Percentiles rank a stretch among this genome's conserved stretches.
These are phyloP conservation scores for Papiliotrema flavescens DNA, from an alignment of 1,284 basidiomycete species.

Conservation along the genomic window DNA sequence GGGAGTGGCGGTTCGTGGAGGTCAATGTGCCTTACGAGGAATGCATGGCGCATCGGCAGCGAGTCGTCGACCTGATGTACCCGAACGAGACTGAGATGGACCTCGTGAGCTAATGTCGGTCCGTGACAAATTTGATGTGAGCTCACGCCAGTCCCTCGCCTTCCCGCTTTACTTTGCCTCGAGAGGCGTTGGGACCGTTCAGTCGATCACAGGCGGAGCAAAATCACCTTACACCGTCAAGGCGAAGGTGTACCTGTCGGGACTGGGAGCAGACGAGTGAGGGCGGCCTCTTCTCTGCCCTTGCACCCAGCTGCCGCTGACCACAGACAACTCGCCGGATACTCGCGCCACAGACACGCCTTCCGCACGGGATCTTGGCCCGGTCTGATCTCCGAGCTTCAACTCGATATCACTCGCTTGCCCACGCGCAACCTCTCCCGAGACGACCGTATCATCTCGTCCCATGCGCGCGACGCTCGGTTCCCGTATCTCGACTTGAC, in stretches of 20 bases:
- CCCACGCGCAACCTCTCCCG: slow-evolving; percentile 86
- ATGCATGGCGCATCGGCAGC: slow-evolving; percentile 57
- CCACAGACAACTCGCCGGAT: slow-evolving; percentile 74
- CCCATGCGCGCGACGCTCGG: slow-evolving; percentile 81
- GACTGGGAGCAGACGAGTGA: slow-evolving; percentile 87
- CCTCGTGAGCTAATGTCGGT: slow-evolving; percentile 56
- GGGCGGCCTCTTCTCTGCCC: slow-evolving; percentile 7
- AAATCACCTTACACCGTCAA: slow-evolving; percentile 61
- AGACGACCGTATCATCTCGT: slow-evolving; percentile 87
- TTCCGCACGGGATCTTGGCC: slow-evolving; percentile 66
- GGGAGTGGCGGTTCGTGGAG: slow-evolving; percentile 89
- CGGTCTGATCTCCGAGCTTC: slow-evolving; percentile 76
- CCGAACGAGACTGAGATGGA: slow-evolving; percentile 88
- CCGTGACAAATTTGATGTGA: slow-evolving; percentile 2
- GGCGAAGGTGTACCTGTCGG: slow-evolving; percentile 82
- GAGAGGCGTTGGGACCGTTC: slow-evolving; percentile 63
- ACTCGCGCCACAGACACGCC: slow-evolving; percentile 79
- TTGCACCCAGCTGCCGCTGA: not conserved
- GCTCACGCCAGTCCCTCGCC: slow-evolving; percentile 67
- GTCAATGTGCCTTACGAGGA: slow-evolving; percentile 82
- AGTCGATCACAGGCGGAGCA: slow-evolving; percentile 44
- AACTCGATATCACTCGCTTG: slow-evolving; percentile 87
- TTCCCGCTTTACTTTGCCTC: slow-evolving; percentile 92
- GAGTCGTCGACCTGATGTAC: slow-evolving; percentile 71
- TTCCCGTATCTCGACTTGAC: slow-evolving; percentile 83